phyloP scores from a whole-genome alignment of 164 flowering plant species.

The Vitis rupestris region DNA sequence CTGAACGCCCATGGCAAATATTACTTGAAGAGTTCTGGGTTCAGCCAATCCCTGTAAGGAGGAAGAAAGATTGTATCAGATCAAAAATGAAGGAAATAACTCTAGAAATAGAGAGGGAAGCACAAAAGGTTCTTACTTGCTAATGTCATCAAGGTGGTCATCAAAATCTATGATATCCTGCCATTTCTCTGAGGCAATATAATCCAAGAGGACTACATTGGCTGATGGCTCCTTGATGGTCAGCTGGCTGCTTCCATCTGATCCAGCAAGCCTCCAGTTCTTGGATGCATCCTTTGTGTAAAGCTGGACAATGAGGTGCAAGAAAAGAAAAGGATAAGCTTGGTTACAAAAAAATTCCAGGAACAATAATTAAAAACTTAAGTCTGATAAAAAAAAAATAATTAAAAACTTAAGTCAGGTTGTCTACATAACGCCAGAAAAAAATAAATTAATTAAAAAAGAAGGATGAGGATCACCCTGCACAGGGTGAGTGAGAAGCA shows the following conservation, averaged over 20 bases:
- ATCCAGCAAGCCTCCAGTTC: slow-evolving; percentile 71
- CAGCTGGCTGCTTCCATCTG: slow-evolving; percentile 54
- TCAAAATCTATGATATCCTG: slow-evolving; percentile 78
- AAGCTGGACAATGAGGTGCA: slow-evolving; percentile 42
- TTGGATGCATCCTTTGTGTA: slow-evolving; percentile 74
- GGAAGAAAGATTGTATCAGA: background rate
- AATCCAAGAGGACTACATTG: slow-evolving; percentile 69
- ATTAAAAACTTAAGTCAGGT: no score
- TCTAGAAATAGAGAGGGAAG: background rate
- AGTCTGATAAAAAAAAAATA: no score
- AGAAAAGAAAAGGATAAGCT: background rate
- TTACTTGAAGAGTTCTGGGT: slow-evolving; percentile 71
- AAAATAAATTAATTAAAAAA: no score
- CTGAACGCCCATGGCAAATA: background rate
- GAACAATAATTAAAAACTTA: no score
- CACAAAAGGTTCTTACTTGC: slow-evolving; percentile 52
- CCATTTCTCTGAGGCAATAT: slow-evolving; percentile 73
- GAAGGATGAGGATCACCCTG: no score
- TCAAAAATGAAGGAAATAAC: background rate
- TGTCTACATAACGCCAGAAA: no score
- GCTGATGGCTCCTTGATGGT: slow-evolving; percentile 77
- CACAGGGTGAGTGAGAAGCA: no score
- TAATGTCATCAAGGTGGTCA: slow-evolving; percentile 91
- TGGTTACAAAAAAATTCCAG: background rate
- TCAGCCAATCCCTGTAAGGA: slow-evolving; percentile 83